These are phyloP conservation scores for Basipetospora sp. DNA, from an alignment of 2,329 filamentous ascomycete species.

Conservation along the genomic window DNA sequence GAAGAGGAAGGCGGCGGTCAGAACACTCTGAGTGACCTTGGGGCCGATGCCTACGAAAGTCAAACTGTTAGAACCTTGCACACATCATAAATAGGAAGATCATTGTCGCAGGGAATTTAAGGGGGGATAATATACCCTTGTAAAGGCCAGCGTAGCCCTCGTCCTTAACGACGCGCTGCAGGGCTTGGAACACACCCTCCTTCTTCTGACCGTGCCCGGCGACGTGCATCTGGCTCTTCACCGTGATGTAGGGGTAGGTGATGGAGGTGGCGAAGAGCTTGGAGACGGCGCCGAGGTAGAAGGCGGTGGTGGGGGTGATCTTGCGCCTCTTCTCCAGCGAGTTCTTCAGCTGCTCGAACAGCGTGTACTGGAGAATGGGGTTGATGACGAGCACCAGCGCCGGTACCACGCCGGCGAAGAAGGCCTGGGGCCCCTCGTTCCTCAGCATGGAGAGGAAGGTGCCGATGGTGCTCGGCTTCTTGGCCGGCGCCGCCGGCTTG, in stretches of 20 bases:
- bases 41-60: conserved; percentile 62
- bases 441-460: conserved; percentile 68
- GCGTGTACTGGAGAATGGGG: conserved; percentile 94
- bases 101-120: too few relatives aligned
- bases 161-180: conserved; percentile 67
- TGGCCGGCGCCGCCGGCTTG: conserved; percentile 25
- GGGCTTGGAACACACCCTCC: conserved; percentile 64
- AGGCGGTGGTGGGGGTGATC: conserved; percentile 74
- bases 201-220: conserved; percentile 51
- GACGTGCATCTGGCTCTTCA: conserved; percentile 96
- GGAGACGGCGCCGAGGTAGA: conserved; percentile 79
- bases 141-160: conserved; percentile 90
- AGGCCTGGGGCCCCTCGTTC: conserved; percentile 68
- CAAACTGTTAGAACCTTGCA: not conserved
- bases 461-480: conserved; percentile 57
- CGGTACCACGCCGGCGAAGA: conserved; percentile 86
- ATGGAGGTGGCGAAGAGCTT: conserved; percentile 88
- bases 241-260: conserved; percentile 96
- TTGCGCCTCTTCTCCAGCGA: conserved; percentile 56
- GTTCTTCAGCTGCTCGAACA: conserved; percentile 98
- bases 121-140: conserved; percentile 49
- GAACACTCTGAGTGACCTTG: conserved; percentile 91
- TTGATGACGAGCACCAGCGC: conserved; percentile 92
- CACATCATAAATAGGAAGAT: conserved; percentile 1
- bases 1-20: conserved; percentile 91